Evolutionary conservation across 1,284 basidiomycete genomes (phyloP).

Genomic region (Ganoderma lucidum): DNA sequence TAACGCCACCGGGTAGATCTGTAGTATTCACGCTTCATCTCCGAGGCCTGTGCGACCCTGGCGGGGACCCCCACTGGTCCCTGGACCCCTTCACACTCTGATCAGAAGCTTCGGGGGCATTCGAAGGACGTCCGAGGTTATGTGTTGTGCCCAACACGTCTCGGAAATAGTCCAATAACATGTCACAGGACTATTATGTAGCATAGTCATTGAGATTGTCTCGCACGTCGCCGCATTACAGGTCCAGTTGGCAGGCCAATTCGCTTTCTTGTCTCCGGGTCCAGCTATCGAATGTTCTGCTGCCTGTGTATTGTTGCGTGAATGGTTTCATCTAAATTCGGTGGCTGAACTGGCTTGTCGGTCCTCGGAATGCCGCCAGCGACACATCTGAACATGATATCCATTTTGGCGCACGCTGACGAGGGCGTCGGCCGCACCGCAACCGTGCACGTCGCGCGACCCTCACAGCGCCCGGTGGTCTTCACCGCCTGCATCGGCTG

Average conservation of each 20-base stretch:
- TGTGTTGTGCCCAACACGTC: neutral
- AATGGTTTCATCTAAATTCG: neutral
- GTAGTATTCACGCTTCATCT: neutral
- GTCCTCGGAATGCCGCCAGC: neutral
- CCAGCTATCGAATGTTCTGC: neutral
- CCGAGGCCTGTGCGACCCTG: neutral
- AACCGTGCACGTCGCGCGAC: slow-evolving; percentile 10
- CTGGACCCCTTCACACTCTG: slow-evolving; percentile 1
- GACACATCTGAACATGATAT: neutral
- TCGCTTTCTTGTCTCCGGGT: neutral
- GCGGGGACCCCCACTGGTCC: neutral
- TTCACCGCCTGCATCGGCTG: neutral
- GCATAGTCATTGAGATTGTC: neutral
- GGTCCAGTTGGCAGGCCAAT: neutral
- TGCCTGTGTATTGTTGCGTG: neutral
- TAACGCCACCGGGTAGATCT: slow-evolving; percentile 14
- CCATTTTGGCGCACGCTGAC: slow-evolving; percentile 8
- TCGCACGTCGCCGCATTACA: neutral
- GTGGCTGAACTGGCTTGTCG: neutral
- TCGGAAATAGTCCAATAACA: neutral
- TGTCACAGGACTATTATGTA: neutral
- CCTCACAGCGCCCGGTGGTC: neutral
- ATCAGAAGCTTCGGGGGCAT: neutral
- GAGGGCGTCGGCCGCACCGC: slow-evolving; percentile 17
- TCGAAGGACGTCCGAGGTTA: neutral